A percentile compares a stretch with the other conserved stretches of the same genome.
phyloP scores from a whole-genome alignment of 768 basidiomycete genomes.

The Macrocybe gigantea region DNA sequence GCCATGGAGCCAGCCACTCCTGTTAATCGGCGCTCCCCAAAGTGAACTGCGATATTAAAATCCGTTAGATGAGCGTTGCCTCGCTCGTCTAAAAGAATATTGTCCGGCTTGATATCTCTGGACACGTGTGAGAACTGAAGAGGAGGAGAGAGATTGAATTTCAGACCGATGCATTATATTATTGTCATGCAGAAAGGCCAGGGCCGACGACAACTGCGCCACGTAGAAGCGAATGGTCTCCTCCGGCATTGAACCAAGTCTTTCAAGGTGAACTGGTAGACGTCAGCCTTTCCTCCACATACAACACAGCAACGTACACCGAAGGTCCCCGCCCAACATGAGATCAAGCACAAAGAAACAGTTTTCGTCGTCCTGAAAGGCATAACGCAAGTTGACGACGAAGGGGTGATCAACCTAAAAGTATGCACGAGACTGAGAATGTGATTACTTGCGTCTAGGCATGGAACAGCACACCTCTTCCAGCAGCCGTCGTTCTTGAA shows the following conservation, averaged over 20 bases:
- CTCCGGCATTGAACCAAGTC: constrained; percentile 69
- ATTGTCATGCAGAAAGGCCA: constrained; percentile 88
- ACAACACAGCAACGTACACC: constrained; percentile 53
- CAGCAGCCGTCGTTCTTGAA: constrained; percentile 90
- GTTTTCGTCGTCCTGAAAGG: constrained; percentile 97
- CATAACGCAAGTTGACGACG: constrained; percentile 92
- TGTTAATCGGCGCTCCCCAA: constrained; percentile 78
- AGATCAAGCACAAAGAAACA: constrained; percentile 98
- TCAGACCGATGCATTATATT: constrained; percentile 92
- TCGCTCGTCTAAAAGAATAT: constrained; percentile 91
- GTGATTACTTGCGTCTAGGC: background rate
- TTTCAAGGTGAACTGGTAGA: constrained; percentile 77
- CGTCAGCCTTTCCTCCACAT: constrained; percentile 1
- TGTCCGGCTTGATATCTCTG: constrained; percentile 96
- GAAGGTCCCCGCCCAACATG: constrained; percentile 93
- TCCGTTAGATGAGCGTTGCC: constrained; percentile 97
- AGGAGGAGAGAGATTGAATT: constrained; percentile 15
- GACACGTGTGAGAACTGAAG: constrained; percentile 8
- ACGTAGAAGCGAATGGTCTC: constrained; percentile 83
- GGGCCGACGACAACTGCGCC: constrained; percentile 82
- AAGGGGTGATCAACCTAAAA: constrained; percentile 89
- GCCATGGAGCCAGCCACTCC: constrained; percentile 98
- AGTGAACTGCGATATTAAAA: constrained; percentile 99
- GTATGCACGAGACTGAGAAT: constrained; percentile 11
- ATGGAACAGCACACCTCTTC: constrained; percentile 67